Conservation (phyloP, 495 filamentous ascomycete species). For the Aspergillus homomorphus region DNA sequence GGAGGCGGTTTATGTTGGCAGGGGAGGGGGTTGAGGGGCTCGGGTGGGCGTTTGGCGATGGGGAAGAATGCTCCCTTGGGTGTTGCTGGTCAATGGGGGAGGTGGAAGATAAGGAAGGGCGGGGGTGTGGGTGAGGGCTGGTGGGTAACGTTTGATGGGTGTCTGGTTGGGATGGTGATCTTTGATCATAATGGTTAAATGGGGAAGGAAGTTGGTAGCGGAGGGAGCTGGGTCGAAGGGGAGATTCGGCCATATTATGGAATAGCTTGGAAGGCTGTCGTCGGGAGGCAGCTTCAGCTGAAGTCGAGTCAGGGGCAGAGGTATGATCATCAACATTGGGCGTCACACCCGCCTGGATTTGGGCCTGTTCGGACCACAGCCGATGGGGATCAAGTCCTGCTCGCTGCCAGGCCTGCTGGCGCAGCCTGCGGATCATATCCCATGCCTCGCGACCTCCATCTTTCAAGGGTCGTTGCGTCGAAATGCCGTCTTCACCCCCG, state of each 20-base stretch:
- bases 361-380: conserved; percentile 48
- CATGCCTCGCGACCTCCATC: conserved; percentile 55
- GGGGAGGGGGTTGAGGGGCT: conserved; percentile 13
- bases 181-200: not conserved
- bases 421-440: conserved; percentile 52
- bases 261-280: conserved; percentile 34
- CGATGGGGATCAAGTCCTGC: conserved; percentile 44
- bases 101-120: conserved; percentile 11
- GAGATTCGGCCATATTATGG: conserved; percentile 40
- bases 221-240: conserved; percentile 29
- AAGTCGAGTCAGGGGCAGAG: conserved; percentile 15
- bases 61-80: not conserved
- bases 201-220: conserved; percentile 26
- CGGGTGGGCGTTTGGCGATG: conserved; percentile 15
- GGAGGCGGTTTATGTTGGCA: not conserved
- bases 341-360: conserved; percentile 37
- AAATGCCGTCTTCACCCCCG: conserved; percentile 49
- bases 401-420: conserved; percentile 51
- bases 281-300: conserved; percentile 9
- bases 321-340: conserved; percentile 25
- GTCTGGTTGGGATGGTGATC: not conserved
- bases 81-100: conserved; percentile 15
- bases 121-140: conserved; percentile 9
- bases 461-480: conserved; percentile 45
- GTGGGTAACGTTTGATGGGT: not conserved